phyloP scores from a whole-genome alignment of 352 stramenopile genomes.

The Pythium brachiatum region DNA sequence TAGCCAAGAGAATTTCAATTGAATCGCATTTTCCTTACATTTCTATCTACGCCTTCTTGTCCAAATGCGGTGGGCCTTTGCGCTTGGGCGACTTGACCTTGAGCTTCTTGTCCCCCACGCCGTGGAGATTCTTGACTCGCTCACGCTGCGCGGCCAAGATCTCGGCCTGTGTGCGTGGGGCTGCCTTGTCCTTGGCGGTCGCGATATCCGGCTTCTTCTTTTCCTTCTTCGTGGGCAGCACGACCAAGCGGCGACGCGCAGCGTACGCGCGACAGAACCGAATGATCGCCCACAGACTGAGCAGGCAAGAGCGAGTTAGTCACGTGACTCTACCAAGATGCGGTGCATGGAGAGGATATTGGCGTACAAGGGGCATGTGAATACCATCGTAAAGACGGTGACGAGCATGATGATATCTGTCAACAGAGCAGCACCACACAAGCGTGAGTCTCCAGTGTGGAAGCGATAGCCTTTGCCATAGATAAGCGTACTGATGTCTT shows the following conservation, averaged over 20 bases:
- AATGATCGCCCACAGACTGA: constrained; percentile 76
- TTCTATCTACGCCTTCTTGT: constrained; percentile 24
- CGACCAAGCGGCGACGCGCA: constrained; percentile 47
- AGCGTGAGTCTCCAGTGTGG: background rate
- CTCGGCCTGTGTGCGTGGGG: constrained; percentile 70
- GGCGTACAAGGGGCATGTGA: constrained; percentile 73
- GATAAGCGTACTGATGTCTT: constrained; percentile 47
- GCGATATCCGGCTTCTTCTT: constrained; percentile 83
- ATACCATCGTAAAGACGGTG: constrained; percentile 79
- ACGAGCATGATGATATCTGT: constrained; percentile 73
- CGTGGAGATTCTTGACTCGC: constrained; percentile 57
- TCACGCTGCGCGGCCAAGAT: constrained; percentile 76
- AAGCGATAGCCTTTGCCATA: too few relatives aligned
- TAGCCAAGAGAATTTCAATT: constrained; percentile 6
- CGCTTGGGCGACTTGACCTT: constrained; percentile 67
- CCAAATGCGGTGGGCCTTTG: constrained; percentile 48
- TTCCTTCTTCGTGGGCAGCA: constrained; percentile 57
- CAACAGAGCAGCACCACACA: background rate
- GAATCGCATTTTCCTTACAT: constrained; percentile 5
- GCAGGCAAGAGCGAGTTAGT: constrained; percentile 4
- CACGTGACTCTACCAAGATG: background rate
- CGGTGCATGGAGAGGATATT: background rate
- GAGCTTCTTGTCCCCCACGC: constrained; percentile 63
- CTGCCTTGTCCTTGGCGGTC: constrained; percentile 47
- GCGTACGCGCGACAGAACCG: constrained; percentile 64